phyloP scores from a whole-genome alignment of 768 basidiomycete genomes.

The Suillus cothurnatus region DNA sequence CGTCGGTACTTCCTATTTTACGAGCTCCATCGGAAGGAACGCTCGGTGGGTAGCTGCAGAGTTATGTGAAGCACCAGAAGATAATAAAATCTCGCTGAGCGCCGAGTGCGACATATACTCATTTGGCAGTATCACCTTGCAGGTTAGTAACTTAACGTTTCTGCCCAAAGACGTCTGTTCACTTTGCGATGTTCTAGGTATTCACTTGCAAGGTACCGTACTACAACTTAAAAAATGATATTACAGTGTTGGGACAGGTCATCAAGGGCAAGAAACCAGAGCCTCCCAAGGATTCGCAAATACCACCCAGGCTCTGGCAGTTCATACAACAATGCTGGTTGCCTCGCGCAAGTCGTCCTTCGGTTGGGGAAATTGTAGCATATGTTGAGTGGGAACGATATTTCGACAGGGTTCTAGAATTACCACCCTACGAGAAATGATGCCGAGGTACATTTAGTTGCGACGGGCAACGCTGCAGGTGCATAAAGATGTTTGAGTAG shows the following conservation, averaged over 20 bases:
- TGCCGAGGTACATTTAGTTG: neutral
- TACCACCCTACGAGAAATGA: too few species aligned
- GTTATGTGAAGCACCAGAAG: conserved; percentile 25
- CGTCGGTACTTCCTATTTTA: conserved; percentile 30
- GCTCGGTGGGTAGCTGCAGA: conserved; percentile 51
- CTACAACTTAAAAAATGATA: conserved; percentile 10
- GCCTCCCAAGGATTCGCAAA: neutral
- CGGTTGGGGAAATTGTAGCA: neutral
- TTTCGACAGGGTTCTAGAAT: too few species aligned
- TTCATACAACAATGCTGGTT: neutral
- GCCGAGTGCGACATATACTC: conserved; percentile 47
- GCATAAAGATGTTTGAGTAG: neutral
- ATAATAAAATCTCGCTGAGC: neutral
- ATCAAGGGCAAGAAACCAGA: conserved; percentile 7
- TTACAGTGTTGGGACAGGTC: conserved; percentile 6
- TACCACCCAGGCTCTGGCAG: neutral
- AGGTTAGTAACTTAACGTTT: conserved; percentile 11
- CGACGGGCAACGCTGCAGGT: neutral
- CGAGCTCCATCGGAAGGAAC: conserved; percentile 39
- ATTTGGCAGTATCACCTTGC: conserved; percentile 40
- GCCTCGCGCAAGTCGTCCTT: neutral
- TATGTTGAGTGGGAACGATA: neutral
- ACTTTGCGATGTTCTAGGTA: conserved; percentile 1
- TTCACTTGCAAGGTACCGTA: conserved; percentile 11
- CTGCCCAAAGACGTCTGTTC: neutral